phyloP scores from a whole-genome alignment of 148 eudicot genomes.

The Chenopodium formosanum region DNA sequence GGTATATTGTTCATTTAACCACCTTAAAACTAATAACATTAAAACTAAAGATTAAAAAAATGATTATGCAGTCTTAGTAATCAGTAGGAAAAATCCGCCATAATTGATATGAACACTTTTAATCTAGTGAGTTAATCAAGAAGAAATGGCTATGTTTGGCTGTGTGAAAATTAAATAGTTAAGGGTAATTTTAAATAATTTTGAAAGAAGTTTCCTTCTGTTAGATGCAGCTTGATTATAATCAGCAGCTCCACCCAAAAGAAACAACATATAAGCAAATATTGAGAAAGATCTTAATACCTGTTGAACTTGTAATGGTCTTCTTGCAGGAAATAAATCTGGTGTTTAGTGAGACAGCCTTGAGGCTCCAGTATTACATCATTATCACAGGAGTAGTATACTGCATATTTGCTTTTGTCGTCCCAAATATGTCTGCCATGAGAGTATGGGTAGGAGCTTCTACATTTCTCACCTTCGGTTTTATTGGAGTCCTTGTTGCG shows the following conservation, averaged over 20 bases:
- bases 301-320: neutral
- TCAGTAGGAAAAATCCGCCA: no score
- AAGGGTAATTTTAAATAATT: neutral
- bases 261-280: neutral
- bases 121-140: no score
- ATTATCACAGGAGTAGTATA: constrained; percentile 54
- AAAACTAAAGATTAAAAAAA: neutral
- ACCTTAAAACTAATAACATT: neutral
- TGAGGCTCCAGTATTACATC: constrained; percentile 63
- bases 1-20: constrained; percentile 31
- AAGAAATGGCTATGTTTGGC: no score
- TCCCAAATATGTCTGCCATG: constrained; percentile 66
- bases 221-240: no score
- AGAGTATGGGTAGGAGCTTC: constrained; percentile 57
- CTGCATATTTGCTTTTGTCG: constrained; percentile 43
- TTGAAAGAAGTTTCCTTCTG: no score
- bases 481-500: constrained; percentile 42
- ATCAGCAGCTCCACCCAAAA: neutral
- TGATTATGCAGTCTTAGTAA: no score
- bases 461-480: constrained; percentile 44
- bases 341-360: constrained; percentile 44
- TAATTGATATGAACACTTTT: no score
- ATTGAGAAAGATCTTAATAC: neutral
- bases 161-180: no score
- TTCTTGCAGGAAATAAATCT: constrained; percentile 46